Percentiles rank a stretch among this genome's conserved stretches.
phyloP scores from a whole-genome alignment of 495 filamentous ascomycete genomes.

The Lepraria neglecta region DNA sequence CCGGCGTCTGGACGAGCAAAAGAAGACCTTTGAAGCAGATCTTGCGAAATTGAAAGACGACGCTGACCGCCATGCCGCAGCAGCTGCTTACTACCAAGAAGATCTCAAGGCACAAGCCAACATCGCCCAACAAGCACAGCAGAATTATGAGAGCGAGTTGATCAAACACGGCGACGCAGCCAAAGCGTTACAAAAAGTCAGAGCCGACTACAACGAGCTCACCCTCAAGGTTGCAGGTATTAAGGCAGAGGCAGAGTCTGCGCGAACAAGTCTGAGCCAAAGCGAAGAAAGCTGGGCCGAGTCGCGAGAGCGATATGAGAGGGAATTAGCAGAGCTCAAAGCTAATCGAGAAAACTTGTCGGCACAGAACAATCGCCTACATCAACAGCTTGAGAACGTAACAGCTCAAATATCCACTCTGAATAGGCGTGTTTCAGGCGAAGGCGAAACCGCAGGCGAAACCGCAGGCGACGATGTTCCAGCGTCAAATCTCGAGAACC shows the following conservation, averaged over 20 bases:
- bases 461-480: constrained; percentile 38
- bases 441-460: constrained; percentile 44
- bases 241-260: constrained; percentile 73
- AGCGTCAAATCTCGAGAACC: constrained; percentile 54
- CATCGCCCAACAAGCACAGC: constrained; percentile 86
- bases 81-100: constrained; percentile 75
- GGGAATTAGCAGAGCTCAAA: constrained; percentile 72
- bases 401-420: constrained; percentile 68
- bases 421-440: constrained; percentile 56
- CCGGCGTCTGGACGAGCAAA: constrained; percentile 74
- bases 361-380: constrained; percentile 79
- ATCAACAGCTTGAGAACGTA: constrained; percentile 80
- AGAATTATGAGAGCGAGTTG: constrained; percentile 89
- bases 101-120: constrained; percentile 88
- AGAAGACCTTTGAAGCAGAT: constrained; percentile 62
- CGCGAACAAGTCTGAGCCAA: constrained; percentile 65
- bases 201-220: constrained; percentile 72
- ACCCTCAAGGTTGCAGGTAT: constrained; percentile 65
- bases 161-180: constrained; percentile 92
- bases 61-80: constrained; percentile 66
- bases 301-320: constrained; percentile 68
- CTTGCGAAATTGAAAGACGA: constrained; percentile 80
- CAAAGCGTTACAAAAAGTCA: constrained; percentile 67
- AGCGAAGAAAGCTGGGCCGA: constrained; percentile 85
- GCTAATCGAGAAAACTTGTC: constrained; percentile 71